phyloP scores from a whole-genome alignment of 2,329 filamentous ascomycete genomes.

The Cladosporium oxysporum region DNA sequence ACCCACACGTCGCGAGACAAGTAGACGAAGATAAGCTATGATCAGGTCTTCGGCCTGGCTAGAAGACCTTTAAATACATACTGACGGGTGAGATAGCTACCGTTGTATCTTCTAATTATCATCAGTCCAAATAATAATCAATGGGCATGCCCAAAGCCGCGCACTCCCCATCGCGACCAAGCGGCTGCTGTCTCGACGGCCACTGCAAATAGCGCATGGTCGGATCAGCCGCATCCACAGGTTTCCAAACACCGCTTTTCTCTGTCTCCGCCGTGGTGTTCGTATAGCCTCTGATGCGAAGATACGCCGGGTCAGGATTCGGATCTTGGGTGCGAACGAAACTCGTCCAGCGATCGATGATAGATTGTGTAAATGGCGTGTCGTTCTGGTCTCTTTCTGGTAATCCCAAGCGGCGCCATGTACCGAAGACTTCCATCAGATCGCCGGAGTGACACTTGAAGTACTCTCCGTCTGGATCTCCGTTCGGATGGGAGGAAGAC shows the following conservation, averaged over 20 bases:
- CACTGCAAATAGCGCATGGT: background rate
- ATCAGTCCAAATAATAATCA: background rate
- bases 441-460: background rate
- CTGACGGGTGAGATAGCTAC: too few relatives aligned
- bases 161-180: background rate
- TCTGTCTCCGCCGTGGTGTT: background rate
- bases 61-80: too few relatives aligned
- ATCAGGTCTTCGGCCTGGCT: too few relatives aligned
- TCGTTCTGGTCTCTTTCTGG: background rate
- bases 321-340: background rate
- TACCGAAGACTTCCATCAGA: background rate
- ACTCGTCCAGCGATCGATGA: background rate
- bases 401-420: background rate
- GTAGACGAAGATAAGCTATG: too few relatives aligned
- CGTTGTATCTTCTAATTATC: too few relatives aligned
- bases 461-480: background rate
- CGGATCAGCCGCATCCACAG: background rate
- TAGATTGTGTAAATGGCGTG: background rate
- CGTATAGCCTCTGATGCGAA: background rate
- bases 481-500: background rate
- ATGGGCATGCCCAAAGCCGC: background rate
- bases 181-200: constrained; percentile 2
- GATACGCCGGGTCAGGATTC: background rate
- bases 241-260: background rate
- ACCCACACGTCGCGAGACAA: too few relatives aligned